A percentile compares a stretch with the other conserved stretches of the same genome.
Conservation (phyloP, 352 stramenopile genomes). For the Globisporangium solare region DNA sequence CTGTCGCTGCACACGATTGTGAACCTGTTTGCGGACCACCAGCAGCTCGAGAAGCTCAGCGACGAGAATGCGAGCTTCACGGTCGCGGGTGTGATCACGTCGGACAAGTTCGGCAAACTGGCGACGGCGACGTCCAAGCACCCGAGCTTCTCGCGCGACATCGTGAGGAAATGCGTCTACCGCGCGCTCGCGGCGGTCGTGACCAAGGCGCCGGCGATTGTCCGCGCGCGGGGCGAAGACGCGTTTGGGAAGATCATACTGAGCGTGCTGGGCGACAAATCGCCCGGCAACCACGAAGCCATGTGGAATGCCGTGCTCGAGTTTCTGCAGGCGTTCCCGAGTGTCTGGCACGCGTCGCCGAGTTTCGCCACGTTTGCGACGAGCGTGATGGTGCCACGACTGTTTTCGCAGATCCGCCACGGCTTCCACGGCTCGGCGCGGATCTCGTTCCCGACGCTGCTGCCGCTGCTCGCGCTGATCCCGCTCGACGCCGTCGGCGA, state of each 20-base stretch:
- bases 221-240: conserved; percentile 35
- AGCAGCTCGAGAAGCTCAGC: conserved; percentile 33
- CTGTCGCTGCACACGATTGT: conserved; percentile 57
- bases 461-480: conserved; percentile 74
- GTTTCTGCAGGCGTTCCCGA: conserved; percentile 52
- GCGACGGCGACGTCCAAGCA: conserved; percentile 67
- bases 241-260: conserved; percentile 71
- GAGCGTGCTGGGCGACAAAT: conserved; percentile 64
- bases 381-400: conserved; percentile 52
- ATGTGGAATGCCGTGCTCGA: conserved; percentile 78
- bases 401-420: conserved; percentile 72
- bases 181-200: conserved; percentile 50
- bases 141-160: conserved; percentile 64
- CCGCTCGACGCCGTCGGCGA: conserved; percentile 55
- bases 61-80: conserved; percentile 30
- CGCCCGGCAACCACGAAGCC: conserved; percentile 51
- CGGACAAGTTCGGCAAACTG: conserved; percentile 55
- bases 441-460: conserved; percentile 58
- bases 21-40: conserved; percentile 36
- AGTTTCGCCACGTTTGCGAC: conserved; percentile 61
- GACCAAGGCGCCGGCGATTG: conserved; percentile 30
- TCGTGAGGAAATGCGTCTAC: conserved; percentile 65
- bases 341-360: conserved; percentile 31
- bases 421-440: conserved; percentile 73
- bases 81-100: conserved; percentile 46